phyloP scores from a whole-genome alignment of 192 early-diverging fungal genomes.

The Jimgerdemannia flammicorona region DNA sequence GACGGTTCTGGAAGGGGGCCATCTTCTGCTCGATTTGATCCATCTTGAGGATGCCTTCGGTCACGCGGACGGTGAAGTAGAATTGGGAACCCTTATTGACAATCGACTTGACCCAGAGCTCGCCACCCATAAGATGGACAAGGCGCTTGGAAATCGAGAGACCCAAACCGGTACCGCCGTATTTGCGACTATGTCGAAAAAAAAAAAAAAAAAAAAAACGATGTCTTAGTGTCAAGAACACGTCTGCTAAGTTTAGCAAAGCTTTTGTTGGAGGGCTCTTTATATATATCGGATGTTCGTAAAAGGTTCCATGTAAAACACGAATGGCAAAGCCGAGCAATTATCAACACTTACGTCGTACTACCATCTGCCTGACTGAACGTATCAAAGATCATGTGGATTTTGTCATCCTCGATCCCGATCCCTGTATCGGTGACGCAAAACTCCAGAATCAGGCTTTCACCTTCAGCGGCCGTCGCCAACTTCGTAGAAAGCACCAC shows the following conservation, averaged over 20 bases:
- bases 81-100: constrained; percentile 75
- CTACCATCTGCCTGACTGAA: constrained; percentile 83
- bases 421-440: constrained; percentile 81
- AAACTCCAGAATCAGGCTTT: constrained; percentile 57
- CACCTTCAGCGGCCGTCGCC: constrained; percentile 25
- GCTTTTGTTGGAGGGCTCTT: too few relatives aligned
- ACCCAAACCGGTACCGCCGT: constrained; percentile 84
- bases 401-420: constrained; percentile 77
- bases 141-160: constrained; percentile 80
- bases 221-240: background rate
- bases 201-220: background rate
- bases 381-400: constrained; percentile 72
- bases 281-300: too few relatives aligned
- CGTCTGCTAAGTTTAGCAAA: background rate
- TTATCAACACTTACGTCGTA: constrained; percentile 45
- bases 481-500: constrained; percentile 55
- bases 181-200: constrained; percentile 49
- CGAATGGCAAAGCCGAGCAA: background rate
- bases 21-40: constrained; percentile 45
- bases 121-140: constrained; percentile 72
- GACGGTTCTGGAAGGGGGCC: constrained; percentile 57
- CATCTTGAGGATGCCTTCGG: constrained; percentile 26
- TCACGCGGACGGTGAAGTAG: constrained; percentile 67
- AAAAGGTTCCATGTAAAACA: background rate
- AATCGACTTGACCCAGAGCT: constrained; percentile 72